Percentiles rank a stretch among this genome's conserved stretches.
Evolutionary conservation across 2,329 filamentous ascomycete genomes (phyloP).

Genomic region (Aspergillus sp.): DNA sequence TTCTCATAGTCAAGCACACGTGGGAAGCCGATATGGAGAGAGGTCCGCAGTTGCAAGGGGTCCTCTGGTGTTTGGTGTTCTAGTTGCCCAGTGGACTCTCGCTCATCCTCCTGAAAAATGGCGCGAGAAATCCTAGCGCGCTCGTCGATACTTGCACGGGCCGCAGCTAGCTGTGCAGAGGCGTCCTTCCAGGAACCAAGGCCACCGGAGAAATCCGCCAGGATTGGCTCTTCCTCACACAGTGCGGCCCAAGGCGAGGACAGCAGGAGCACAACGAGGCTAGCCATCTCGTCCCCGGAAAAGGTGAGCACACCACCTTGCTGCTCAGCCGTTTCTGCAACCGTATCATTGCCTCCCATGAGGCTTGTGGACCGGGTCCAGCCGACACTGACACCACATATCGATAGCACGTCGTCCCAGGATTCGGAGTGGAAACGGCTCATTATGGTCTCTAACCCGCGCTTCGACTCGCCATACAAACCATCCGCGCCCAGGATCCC

Average conservation of each 20-base stretch:
- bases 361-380: slow-evolving; percentile 98
- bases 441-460: slow-evolving; percentile 93
- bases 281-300: slow-evolving; percentile 99
- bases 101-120: slow-evolving; percentile 90
- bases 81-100: slow-evolving; percentile 86
- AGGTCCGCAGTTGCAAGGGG: slow-evolving; percentile 83
- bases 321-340: slow-evolving; percentile 92
- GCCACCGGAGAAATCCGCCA: slow-evolving; percentile 96
- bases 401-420: slow-evolving; percentile 95
- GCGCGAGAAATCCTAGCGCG: slow-evolving; percentile 93
- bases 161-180: slow-evolving; percentile 90
- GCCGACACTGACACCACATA: slow-evolving; percentile 95
- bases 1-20: slow-evolving; percentile 80
- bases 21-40: slow-evolving; percentile 97
- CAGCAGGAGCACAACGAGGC: slow-evolving; percentile 95
- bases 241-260: slow-evolving; percentile 85
- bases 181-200: slow-evolving; percentile 87
- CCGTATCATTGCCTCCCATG: slow-evolving; percentile 96
- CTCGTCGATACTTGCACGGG: no score
- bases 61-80: slow-evolving; percentile 94
- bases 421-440: slow-evolving; percentile 97
- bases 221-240: slow-evolving; percentile 91
- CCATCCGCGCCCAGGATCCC: slow-evolving; percentile 97
- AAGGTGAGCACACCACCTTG: slow-evolving; percentile 97
- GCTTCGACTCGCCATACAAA: slow-evolving; percentile 96